Base-by-base conservation (phyloP, 306 rosid genomes). In the Vicia villosa region DNA sequence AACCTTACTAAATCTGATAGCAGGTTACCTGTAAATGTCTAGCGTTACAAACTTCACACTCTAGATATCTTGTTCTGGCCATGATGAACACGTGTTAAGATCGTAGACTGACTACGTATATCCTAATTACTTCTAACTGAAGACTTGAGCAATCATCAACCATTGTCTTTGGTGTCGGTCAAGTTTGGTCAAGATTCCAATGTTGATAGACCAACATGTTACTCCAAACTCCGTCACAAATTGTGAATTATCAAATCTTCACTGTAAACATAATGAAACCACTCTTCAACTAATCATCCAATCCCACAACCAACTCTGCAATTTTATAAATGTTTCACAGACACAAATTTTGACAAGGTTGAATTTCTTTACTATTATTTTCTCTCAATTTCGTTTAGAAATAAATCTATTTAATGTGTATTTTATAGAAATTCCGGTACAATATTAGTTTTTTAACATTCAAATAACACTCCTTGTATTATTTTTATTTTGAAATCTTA, bases 141-240 rank as follows among this genome's bases (percentile, higher is more conserved):
- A 28, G 63, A 28, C 40, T 57, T 57, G 36, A 28, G 40, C 19
- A 57, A 57, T 57, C 12, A 37, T 57, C 63, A 57, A 26, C 40
- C 40, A 19, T 28, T 16, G 19, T 57, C 20, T 57, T 13, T 28
- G 40, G 5, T 20, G 10, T 57, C 12, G 40, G 10, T 57, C 12
- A 19, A 14, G 63, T 28, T 26, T 24, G 40, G 40, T 40, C 38
- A 57, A 57, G 20, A 57, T 7, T 24, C 19, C 28, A 28, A 56
- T 13, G 9, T 56, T 45, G 20, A 43, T 65, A 41, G 11, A 65
- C 41, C 30, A n/a, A 22, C 15, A 9, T 24, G 47, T 42, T 15
- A 45, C 15, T 45, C 24, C 28, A 24, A 46, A 9, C 52, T 4
- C 28, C 45, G 10, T 66, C 26, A 28, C 45, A 49, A 12, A 50